A percentile compares a stretch with the other conserved stretches of the same genome.
Conservation (phyloP, 306 rosid genomes). For the Gastrolobium villosum region DNA sequence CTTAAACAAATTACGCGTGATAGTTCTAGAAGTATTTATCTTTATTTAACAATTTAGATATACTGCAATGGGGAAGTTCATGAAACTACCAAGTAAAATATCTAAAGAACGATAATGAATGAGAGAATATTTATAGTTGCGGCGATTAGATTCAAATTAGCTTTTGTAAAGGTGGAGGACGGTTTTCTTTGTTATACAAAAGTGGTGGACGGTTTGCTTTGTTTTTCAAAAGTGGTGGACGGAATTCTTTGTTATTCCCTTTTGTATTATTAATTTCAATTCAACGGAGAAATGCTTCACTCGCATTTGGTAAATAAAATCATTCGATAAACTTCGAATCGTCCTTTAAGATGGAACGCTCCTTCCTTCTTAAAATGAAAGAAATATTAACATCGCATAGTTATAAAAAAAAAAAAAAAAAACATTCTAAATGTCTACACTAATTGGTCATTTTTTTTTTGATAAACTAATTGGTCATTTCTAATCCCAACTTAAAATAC, state of each 20-base stretch:
- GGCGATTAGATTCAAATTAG: neutral
- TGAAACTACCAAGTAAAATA: slow-evolving; percentile 29
- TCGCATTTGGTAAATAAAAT: neutral
- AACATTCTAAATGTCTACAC: too few relatives aligned
- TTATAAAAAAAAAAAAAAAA: too few relatives aligned
- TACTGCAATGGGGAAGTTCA: slow-evolving; percentile 22
- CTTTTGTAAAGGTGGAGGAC: slow-evolving; percentile 28
- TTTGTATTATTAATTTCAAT: slow-evolving; percentile 17
- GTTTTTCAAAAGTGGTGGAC: slow-evolving; percentile 15
- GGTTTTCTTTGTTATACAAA: slow-evolving; percentile 25
- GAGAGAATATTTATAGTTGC: slow-evolving; percentile 26
- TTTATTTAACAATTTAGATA: neutral
- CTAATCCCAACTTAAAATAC: too few relatives aligned
- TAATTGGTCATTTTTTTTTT: too few relatives aligned
- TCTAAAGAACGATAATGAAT: slow-evolving; percentile 2
- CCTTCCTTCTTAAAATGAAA: too few relatives aligned
- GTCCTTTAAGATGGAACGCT: too few relatives aligned
- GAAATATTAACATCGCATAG: too few relatives aligned
- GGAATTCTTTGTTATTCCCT: neutral
- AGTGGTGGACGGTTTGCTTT: slow-evolving; percentile 35
- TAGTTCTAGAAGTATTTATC: slow-evolving; percentile 8
- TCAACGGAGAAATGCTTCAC: neutral
- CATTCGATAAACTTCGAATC: too few relatives aligned
- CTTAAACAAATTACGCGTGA: slow-evolving; percentile 21
- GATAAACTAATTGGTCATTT: too few relatives aligned